These are phyloP conservation scores for Chlorella sp. DNA, from an alignment of 139 green algal species.

Conservation along the genomic window DNA sequence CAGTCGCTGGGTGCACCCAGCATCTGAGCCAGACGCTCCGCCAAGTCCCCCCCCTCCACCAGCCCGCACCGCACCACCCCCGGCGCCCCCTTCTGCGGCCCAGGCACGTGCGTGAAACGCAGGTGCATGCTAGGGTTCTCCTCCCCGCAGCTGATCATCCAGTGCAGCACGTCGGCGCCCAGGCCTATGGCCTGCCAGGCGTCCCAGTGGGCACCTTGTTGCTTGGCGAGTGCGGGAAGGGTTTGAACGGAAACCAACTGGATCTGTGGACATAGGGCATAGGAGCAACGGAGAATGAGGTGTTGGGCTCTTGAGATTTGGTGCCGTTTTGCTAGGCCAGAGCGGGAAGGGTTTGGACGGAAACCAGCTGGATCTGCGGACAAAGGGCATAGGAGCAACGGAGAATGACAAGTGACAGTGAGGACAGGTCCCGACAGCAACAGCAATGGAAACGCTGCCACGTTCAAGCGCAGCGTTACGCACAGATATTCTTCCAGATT, in stretches of 20 bases:
- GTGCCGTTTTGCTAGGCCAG: neutral
- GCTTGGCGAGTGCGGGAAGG: neutral
- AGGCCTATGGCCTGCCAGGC: neutral
- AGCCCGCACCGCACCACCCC: neutral
- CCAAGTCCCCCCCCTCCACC: neutral
- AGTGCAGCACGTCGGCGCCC: neutral
- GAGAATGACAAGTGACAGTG: no score
- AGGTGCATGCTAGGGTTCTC: no score
- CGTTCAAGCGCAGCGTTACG: no score
- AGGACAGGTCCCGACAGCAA: no score
- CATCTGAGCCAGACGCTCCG: neutral
- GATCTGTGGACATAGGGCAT: neutral
- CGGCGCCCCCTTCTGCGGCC: no score
- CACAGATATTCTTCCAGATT: no score
- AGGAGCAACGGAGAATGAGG: no score
- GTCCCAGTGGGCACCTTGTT: neutral
- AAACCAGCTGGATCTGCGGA: neutral
- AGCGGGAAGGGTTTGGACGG: neutral
- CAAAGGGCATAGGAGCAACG: no score
- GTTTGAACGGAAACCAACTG: neutral
- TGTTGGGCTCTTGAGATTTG: no score
- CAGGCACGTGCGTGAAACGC: neutral
- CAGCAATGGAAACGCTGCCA: no score
- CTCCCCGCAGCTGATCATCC: no score
- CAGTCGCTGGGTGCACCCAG: no score